Evolutionary conservation across 2,329 filamentous ascomycete genomes (phyloP).

Genomic region (Aureobasidium sp.): DNA sequence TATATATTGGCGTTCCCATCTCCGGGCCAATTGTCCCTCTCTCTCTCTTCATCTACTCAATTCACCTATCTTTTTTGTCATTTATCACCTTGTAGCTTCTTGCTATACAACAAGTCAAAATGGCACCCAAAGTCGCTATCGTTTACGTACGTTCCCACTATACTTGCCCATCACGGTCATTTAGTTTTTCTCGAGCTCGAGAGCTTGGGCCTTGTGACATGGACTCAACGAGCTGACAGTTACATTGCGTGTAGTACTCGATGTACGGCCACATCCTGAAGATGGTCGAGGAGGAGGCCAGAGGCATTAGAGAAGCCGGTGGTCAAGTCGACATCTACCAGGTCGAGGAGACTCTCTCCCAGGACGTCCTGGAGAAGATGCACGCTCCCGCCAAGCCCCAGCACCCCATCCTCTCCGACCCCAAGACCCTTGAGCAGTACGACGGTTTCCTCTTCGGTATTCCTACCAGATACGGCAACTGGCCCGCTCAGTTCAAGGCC

Average conservation of each 20-base stretch:
- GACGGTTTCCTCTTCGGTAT: conserved; percentile 90
- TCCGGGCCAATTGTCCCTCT: not conserved
- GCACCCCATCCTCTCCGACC: conserved; percentile 8
- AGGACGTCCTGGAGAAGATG: conserved; percentile 85
- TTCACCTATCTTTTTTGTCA: not conserved
- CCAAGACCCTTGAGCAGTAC: conserved; percentile 41
- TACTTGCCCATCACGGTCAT: conserved; percentile 8
- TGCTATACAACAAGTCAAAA: conserved; percentile 9
- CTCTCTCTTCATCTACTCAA: not conserved
- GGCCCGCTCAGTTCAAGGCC: conserved; percentile 88
- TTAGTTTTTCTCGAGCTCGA: not conserved
- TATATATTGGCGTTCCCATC: conserved; percentile 7
- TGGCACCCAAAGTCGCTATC: conserved; percentile 50
- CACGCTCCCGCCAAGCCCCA: conserved; percentile 63
- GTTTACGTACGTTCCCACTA: conserved; percentile 58
- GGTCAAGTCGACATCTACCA: conserved; percentile 76
- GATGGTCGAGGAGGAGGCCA: conserved; percentile 82
- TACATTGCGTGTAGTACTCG: conserved; percentile 56
- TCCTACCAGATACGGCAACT: conserved; percentile 89
- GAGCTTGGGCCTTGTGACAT: not conserved
- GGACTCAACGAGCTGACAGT: not conserved
- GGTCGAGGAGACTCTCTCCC: conserved; percentile 76
- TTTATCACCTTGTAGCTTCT: not conserved
- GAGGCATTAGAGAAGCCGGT: conserved; percentile 79
- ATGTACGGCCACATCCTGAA: conserved; percentile 85